Evolutionary conservation across 495 filamentous ascomycete genomes (phyloP).

Genomic region (Ramalina peruviana): DNA sequence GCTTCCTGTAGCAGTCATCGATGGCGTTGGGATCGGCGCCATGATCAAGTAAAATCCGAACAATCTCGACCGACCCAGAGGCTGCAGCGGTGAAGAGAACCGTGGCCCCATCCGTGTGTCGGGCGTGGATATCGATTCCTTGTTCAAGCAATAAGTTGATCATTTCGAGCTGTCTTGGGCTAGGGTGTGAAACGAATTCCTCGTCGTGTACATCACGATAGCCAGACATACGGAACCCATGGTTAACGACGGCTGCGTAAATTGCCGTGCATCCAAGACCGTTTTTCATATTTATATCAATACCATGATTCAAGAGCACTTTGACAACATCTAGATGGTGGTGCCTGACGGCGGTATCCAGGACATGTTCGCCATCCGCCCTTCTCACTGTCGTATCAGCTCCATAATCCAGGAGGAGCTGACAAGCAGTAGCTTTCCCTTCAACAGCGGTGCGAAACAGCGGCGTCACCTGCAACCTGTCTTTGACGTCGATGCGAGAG

Average conservation of each 20-base stretch:
- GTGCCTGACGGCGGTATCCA: background rate
- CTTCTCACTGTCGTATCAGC: background rate
- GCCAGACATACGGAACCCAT: too few relatives aligned
- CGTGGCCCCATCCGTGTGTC: background rate
- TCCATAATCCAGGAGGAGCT: background rate
- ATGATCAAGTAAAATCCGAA: constrained; percentile 7
- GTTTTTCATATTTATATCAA: background rate
- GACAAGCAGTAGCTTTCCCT: background rate
- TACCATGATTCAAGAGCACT: background rate
- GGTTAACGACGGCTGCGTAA: background rate
- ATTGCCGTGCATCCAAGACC: background rate
- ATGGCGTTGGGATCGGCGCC: constrained; percentile 15
- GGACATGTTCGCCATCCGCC: background rate
- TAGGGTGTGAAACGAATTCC: too few relatives aligned
- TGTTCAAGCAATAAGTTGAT: background rate
- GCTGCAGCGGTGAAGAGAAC: background rate
- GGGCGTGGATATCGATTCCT: background rate
- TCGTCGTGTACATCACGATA: too few relatives aligned
- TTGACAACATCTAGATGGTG: background rate
- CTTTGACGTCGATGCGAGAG: background rate
- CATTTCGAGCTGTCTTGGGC: too few relatives aligned
- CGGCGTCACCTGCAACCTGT: background rate
- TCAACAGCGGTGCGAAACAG: background rate
- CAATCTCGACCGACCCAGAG: background rate
- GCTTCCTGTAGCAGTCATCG: constrained; percentile 4